phyloP scores from a whole-genome alignment of 78 protist genomes.

The Monosiga brevicollis region DNA sequence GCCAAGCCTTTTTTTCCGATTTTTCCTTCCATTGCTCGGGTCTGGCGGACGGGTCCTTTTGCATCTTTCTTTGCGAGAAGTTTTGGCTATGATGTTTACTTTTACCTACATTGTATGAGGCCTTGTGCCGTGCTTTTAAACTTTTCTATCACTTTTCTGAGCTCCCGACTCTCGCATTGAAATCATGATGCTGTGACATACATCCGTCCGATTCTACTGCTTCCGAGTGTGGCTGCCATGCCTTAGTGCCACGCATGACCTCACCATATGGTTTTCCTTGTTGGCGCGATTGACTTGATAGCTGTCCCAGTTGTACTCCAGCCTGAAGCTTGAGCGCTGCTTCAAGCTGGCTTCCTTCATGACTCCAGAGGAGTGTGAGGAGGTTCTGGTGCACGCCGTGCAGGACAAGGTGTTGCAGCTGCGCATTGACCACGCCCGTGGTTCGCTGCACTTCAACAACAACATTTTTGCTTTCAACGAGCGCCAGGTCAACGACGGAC shows the following conservation, averaged over 20 bases:
- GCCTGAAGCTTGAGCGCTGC: neutral
- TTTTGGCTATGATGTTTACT: neutral
- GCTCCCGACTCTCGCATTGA: neutral
- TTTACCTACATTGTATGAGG: neutral
- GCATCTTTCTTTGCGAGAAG: neutral
- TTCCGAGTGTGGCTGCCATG: too few relatives aligned
- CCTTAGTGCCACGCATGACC: neutral
- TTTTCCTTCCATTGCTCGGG: neutral
- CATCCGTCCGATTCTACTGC: neutral
- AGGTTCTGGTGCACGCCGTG: conserved; percentile 16
- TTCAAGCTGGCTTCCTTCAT: neutral
- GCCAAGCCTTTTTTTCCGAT: too few relatives aligned
- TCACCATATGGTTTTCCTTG: neutral
- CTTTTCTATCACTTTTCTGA: neutral
- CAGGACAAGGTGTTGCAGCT: conserved; percentile 2
- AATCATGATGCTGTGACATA: neutral
- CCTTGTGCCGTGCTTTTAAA: neutral
- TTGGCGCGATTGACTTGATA: neutral
- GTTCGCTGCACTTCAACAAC: neutral
- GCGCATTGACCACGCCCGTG: conserved; percentile 7
- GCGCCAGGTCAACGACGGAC: neutral
- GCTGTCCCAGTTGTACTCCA: neutral
- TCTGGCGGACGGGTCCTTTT: too few relatives aligned
- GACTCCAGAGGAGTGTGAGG: neutral
- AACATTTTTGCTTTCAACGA: neutral